Base-by-base conservation (phyloP, 306 rosid genomes). In the Neltuma alba region DNA sequence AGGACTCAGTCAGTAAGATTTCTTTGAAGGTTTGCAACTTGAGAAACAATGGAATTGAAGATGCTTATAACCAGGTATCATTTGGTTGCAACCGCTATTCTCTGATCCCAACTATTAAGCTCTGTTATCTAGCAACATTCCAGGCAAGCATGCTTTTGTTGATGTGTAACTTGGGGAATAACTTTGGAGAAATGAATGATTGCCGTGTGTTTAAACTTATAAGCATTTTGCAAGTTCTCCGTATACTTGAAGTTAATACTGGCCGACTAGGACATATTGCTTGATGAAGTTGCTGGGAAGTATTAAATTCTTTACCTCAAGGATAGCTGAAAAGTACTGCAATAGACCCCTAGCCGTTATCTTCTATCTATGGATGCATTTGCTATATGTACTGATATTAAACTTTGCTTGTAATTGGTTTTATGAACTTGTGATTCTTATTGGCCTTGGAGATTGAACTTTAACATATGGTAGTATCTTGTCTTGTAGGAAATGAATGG, bases 61-160 rank as follows among this genome's bases (percentile, higher is more conserved):
- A 78, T 57, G 84, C 81, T 71, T 47, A 63, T 66, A 85, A 78
- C 76, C 88, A 87, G 92, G 94, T 94, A 87, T 66, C 16, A 74
- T 28, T 72, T 65, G 74, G 47, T 5, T 7, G 31, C 61, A 48
- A 80, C 42, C 60, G 52, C 63, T 70, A 65, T 65, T 42, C 34
- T 52, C 67, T 42, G 27, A 48, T 31, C 67, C 50, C 45, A 40
- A 23, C 18, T 7, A 54, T 37, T 64, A 27, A 66, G 12, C 70
- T 38, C 4, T 23, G 16, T 40, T 68, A 23, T 68, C 34, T 6
- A 68, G 73, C 72, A 9, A 38, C 2, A 12, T 68, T 68, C 30
- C 30, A 23, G 34, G 25, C 16, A 12, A 12, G 34, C 73, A 40
- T 40, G 54, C 52, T 13, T 40, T 40, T 38, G 50, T 68, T 40